These are phyloP conservation scores for Calamus simplicifolius DNA, from an alignment of 176 grass and related monocot genomes.

Conservation along the genomic window DNA sequence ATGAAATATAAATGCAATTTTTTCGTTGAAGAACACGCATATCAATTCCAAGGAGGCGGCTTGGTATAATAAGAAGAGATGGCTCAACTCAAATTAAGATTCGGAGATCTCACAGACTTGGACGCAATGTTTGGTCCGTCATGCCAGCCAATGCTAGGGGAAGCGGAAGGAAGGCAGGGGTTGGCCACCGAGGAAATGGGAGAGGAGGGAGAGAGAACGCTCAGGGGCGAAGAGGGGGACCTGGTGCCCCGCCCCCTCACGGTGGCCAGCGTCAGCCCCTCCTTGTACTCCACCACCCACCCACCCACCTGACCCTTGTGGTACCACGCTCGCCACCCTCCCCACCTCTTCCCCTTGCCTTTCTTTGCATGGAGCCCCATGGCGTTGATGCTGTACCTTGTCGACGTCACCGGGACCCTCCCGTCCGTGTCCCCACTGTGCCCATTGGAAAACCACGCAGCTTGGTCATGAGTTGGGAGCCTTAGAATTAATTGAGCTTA, in stretches of 20 bases:
- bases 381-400: slow-evolving; percentile 72
- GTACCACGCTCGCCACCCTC: slow-evolving; percentile 75
- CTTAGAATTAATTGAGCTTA: no score
- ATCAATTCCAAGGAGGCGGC: no score
- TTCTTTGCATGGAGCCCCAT: slow-evolving; percentile 48
- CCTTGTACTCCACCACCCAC: slow-evolving; percentile 83
- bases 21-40: no score
- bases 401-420: slow-evolving; percentile 80
- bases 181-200: slow-evolving; percentile 64
- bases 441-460: no score
- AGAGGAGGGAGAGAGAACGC: slow-evolving; percentile 48
- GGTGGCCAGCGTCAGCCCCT: slow-evolving; percentile 64
- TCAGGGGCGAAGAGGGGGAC: slow-evolving; percentile 74
- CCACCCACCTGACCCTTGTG: slow-evolving; percentile 67
- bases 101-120: no score
- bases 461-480: no score
- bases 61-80: no score
- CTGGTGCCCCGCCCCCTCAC: slow-evolving; percentile 87
- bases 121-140: no score
- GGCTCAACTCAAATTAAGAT: no score
- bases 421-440: slow-evolving; percentile 88
- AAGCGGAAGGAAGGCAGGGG: slow-evolving; percentile 31
- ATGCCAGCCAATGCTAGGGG: not conserved
- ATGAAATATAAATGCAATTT: no score
- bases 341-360: slow-evolving; percentile 19